These are phyloP conservation scores for Rhinocladiella mackenziei DNA, from an alignment of 2,329 filamentous ascomycete species.

Conservation along the genomic window DNA sequence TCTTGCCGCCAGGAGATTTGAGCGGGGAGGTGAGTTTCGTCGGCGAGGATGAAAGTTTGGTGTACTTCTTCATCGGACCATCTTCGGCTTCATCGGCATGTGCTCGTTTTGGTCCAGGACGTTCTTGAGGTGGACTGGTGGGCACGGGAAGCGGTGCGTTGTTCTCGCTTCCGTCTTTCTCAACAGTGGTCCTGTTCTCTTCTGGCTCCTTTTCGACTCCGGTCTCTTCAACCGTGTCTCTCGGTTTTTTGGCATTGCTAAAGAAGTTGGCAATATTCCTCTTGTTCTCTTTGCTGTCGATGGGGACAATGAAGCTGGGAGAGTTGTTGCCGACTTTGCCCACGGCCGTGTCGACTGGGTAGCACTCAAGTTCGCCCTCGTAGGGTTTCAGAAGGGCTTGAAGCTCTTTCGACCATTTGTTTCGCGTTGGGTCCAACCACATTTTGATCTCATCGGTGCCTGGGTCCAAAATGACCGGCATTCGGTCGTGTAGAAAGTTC, in stretches of 20 bases:
- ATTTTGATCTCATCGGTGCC: slow-evolving; percentile 63
- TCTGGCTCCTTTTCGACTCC: slow-evolving; percentile 32
- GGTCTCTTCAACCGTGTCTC: slow-evolving; percentile 15
- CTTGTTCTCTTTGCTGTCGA: slow-evolving; percentile 84
- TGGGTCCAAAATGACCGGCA: slow-evolving; percentile 87
- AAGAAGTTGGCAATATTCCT: slow-evolving; percentile 95
- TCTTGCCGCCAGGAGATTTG: slow-evolving; percentile 41
- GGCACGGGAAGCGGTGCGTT: slow-evolving; percentile 50
- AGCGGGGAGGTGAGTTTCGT: slow-evolving; percentile 35
- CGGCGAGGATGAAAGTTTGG: slow-evolving; percentile 14
- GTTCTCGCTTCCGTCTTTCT: slow-evolving; percentile 47
- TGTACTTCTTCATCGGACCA: slow-evolving; percentile 19
- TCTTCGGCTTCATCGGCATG: slow-evolving; percentile 18
- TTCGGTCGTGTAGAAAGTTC: slow-evolving; percentile 84
- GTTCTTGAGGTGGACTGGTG: slow-evolving; percentile 25
- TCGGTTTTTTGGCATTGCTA: slow-evolving; percentile 43
- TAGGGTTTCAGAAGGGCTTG: slow-evolving; percentile 78
- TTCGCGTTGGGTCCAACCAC: slow-evolving; percentile 72
- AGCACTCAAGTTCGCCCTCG: slow-evolving; percentile 73
- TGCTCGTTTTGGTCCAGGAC: slow-evolving; percentile 32
- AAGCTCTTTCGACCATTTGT: slow-evolving; percentile 72
- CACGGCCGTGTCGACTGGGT: slow-evolving; percentile 81
- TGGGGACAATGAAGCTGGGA: slow-evolving; percentile 73
- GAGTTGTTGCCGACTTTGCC: slow-evolving; percentile 94
- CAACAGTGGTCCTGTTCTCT: slow-evolving; percentile 43